Base-by-base conservation (phyloP, 306 rosid genomes). In the Potentilla sterilis region DNA sequence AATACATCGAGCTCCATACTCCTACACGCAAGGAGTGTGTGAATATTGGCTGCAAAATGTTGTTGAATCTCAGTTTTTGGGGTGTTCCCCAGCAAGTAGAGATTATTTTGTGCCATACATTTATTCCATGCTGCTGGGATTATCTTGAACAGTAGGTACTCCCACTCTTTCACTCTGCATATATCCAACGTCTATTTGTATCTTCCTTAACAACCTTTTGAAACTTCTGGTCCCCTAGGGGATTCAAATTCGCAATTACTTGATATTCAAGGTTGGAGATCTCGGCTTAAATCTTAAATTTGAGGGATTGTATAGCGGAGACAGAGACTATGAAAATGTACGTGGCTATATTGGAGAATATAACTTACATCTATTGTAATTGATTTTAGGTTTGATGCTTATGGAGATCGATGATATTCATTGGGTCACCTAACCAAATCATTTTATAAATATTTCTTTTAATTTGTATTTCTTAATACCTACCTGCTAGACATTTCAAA, bases 1-100 rank as follows among this genome's bases (percentile, higher is more conserved):
- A 63, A 32, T 63, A 16, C 68, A 59, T 24, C 65, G 10, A 38
- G 2, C 42, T 35, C 68, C 68, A 63, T 35, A 9, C 69, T 65
- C 44, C 15, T n/a, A 21, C 68, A 24, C 73, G 48, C 61, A 75
- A 66, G 54, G 63, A 59, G 15, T 69, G 80, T 70, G 73, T 43
- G 43, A 70, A 22, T 42, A 19, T 68, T 68, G 22, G 7, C 42
- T 37, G 40, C 54, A 63, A 6, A 7, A 63, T 63, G 43, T 35
- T 35, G 4, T 63, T 63, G 43, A 63, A 63, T 35, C 68, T 63
- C 14, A 6, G 15, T 7, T 21, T 44, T 63, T 34, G 68, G 68
- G 32, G 32, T 35, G n/a, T n/a, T 55, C 62, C 0, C 2, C 32
- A 18, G 28, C 70, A 38, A 66, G 28, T 40, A 66, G 70, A 41